Percentiles rank a stretch among this genome's conserved stretches.
Evolutionary conservation across 805 yeast species (phyloP).

Genomic region (Komagataella pastoris): DNA sequence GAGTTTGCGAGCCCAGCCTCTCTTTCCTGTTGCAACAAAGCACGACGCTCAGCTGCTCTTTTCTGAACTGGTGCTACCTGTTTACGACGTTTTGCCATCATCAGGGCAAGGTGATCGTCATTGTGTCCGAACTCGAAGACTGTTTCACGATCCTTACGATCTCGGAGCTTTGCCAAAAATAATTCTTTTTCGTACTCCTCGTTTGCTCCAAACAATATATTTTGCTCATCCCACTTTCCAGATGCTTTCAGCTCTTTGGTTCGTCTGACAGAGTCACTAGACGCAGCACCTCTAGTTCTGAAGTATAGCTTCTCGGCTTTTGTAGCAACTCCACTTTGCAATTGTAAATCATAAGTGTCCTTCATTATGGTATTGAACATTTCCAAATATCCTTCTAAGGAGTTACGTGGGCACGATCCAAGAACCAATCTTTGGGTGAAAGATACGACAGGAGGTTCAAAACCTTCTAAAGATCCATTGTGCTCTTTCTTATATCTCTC

Average conservation of each 20-base stretch:
- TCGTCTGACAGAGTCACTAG: conserved; percentile 74
- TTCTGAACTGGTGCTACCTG: conserved; percentile 84
- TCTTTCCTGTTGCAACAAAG: conserved; percentile 59
- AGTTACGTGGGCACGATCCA: conserved; percentile 69
- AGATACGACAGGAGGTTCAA: conserved; percentile 43
- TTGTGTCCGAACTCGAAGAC: conserved; percentile 80
- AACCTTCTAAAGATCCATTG: conserved; percentile 14
- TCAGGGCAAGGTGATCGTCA: conserved; percentile 57
- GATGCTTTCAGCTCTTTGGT: conserved; percentile 60
- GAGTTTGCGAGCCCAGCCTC: conserved; percentile 61
- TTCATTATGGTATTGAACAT: conserved; percentile 46
- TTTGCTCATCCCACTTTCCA: conserved; percentile 80
- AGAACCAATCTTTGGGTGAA: conserved; percentile 69
- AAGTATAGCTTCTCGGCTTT: conserved; percentile 84
- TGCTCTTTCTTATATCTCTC: conserved; percentile 26
- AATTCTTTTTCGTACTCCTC: conserved; percentile 58
- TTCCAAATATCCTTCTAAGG: conserved; percentile 63
- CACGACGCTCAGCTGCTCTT: conserved; percentile 58
- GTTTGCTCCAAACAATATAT: conserved; percentile 66
- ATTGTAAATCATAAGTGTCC: conserved; percentile 54
- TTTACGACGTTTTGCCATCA: conserved; percentile 77
- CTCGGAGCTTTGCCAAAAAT: conserved; percentile 58
- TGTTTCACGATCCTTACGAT: conserved; percentile 70
- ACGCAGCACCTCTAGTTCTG: conserved; percentile 79
- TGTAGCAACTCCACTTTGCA: conserved; percentile 54